Evolutionary conservation across 352 stramenopile species (phyloP), one percentile per base, ranked within the genome.

Genomic region (Pythium phragmiticola): DNA sequence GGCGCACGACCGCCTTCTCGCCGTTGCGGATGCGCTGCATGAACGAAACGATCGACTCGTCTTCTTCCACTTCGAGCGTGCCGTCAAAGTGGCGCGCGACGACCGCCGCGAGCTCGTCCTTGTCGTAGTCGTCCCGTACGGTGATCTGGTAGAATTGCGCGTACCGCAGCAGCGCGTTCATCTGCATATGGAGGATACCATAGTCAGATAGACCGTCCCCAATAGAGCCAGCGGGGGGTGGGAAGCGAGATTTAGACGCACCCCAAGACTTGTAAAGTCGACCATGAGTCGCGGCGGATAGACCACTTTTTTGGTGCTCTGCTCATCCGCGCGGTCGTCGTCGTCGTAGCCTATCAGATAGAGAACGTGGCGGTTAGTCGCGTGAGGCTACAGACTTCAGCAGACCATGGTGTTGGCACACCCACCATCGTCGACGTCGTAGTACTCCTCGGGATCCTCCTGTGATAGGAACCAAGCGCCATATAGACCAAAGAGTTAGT

Each of bases 1-100:
- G 74, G 68, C 85, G 87, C 56, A 74, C 71, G 16, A 78, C 56
- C 49, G 74, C 77, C 57, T 82, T 80, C 60, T 94, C 86, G 62
- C 86, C 86, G 54, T 94, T 94, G 67, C 86, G 86, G 34, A 94
- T 62, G 23, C 86, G 82, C 74, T 91, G 82, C 66, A 94, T 87
- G 62, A 94, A 94, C 42, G 82, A 76, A 53, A 92, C 77, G 59
- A 94, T 92, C 23, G 86, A 94, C 57, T 95, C 84, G 74, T 95
- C 82, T 57, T 95, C 84, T 60, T 93, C 80, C 23, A 95, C 86
- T 30, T 93, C 81, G 13, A 95, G 75, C 54, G 84, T 78, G 51
- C 75, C 70, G 59, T 92, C 86, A 34, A 93, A 93, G 70, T 95
- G 84, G 26, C 86, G 77, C 62, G 86, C 86, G 45, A 95, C 84